These are phyloP conservation scores for Acmispon strigosus DNA, from an alignment of 306 rosid genomes.

Conservation along the genomic window DNA sequence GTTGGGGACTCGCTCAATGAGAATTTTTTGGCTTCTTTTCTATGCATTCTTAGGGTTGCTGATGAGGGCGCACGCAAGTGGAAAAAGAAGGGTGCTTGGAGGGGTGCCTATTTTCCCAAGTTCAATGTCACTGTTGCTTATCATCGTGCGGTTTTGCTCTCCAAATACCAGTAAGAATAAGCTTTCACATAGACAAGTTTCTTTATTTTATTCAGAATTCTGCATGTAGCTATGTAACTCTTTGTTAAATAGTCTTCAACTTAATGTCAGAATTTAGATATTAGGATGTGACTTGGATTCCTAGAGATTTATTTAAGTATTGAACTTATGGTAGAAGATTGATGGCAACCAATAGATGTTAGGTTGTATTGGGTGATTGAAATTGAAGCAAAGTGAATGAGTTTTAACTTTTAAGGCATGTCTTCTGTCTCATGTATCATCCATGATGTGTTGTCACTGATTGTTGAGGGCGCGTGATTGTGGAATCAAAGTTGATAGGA, in stretches of 20 bases:
- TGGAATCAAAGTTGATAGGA: not conserved
- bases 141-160: slow-evolving; percentile 85
- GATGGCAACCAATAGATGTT: not conserved
- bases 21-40: slow-evolving; percentile 67
- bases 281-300: not conserved
- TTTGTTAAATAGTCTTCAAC: not conserved
- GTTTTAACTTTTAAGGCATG: not conserved
- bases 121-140: slow-evolving; percentile 73
- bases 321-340: slow-evolving; percentile 4
- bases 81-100: slow-evolving; percentile 93
- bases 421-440: not conserved
- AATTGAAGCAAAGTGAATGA: not conserved
- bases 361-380: not conserved
- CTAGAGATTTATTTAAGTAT: not conserved
- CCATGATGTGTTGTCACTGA: not conserved
- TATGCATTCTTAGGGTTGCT: slow-evolving; percentile 65
- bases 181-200: not conserved
- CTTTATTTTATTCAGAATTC: not conserved
- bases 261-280: not conserved
- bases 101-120: slow-evolving; percentile 80
- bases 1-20: slow-evolving; percentile 88
- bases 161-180: slow-evolving; percentile 77
- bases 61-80: slow-evolving; percentile 69
- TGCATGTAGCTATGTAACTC: not conserved
- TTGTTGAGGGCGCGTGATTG: not conserved